phyloP scores from a whole-genome alignment of 2,329 filamentous ascomycete genomes.

The Tolypocladium album region DNA sequence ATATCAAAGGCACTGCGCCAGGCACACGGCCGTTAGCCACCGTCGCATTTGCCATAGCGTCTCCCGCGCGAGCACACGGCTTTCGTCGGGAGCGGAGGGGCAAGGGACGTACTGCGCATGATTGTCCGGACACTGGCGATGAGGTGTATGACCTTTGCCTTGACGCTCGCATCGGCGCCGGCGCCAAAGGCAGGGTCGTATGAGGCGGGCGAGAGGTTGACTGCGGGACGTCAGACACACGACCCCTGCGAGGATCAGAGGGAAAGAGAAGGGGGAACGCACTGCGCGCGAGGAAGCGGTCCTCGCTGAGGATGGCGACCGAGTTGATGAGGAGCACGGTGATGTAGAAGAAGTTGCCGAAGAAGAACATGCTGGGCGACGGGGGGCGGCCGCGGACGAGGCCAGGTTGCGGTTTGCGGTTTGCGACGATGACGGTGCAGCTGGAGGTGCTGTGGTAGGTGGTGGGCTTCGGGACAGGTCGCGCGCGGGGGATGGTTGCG shows the following conservation, averaged over 20 bases:
- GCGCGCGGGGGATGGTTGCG: constrained; percentile 17
- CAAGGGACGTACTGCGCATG: constrained; percentile 63
- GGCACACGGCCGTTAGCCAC: neutral
- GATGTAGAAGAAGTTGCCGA: constrained; percentile 64
- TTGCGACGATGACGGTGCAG: neutral
- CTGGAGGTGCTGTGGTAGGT: neutral
- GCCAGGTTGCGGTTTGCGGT: neutral
- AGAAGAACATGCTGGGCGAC: constrained; percentile 50
- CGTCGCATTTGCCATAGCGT: neutral
- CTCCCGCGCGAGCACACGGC: neutral
- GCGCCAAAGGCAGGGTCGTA: constrained; percentile 72
- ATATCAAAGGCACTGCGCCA: constrained; percentile 66
- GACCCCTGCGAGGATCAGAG: too few species aligned
- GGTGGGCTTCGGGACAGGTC: neutral
- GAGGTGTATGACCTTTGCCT: constrained; percentile 78
- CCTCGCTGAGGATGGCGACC: constrained; percentile 87
- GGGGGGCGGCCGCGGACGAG: neutral
- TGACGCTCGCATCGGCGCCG: constrained; percentile 63
- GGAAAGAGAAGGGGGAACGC: constrained; percentile 7
- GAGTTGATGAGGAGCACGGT: constrained; percentile 85
- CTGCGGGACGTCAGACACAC: constrained; percentile 14
- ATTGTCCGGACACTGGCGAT: constrained; percentile 84
- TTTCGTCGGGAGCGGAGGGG: neutral
- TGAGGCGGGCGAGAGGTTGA: constrained; percentile 66
- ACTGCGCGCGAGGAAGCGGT: constrained; percentile 74